phyloP scores from a whole-genome alignment of 75 land plant species.

The Pseudotsuga menziesii region DNA sequence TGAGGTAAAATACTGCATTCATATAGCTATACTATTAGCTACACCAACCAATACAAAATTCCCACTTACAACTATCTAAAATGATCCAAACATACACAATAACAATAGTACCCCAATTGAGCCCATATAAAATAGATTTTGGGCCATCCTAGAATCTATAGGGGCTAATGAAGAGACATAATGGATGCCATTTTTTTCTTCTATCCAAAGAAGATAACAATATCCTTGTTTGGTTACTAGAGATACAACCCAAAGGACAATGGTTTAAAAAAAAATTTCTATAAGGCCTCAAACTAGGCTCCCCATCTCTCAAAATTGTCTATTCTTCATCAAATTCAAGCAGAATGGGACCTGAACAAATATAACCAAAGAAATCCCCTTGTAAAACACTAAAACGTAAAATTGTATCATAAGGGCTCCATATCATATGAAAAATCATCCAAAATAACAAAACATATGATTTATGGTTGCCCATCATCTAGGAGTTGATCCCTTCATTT shows the following conservation, averaged over 20 bases:
- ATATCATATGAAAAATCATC: not conserved
- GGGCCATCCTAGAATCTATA: not conserved
- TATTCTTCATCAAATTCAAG: not conserved
- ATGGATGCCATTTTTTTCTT: not conserved
- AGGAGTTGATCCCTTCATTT: not conserved
- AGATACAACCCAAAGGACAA: not conserved
- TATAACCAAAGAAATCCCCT: not conserved
- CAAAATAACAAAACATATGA: not conserved
- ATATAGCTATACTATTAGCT: not conserved
- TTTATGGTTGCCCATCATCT: not conserved
- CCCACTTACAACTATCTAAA: not conserved
- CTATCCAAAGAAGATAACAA: no score
- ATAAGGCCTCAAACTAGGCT: not conserved
- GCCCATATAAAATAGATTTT: not conserved
- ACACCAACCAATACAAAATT: not conserved
- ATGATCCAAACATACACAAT: not conserved
- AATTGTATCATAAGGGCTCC: not conserved
- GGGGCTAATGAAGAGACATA: not conserved
- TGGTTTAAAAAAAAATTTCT: not conserved
- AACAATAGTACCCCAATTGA: not conserved
- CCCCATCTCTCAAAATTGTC: not conserved
- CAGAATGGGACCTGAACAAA: not conserved
- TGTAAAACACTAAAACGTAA: not conserved
- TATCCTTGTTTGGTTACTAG: not conserved
- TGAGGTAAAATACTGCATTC: not conserved